A percentile compares a stretch with the other conserved stretches of the same genome.
These are phyloP conservation scores for Taxillus chinensis DNA, from an alignment of 164 flowering plant species.

Conservation along the genomic window DNA sequence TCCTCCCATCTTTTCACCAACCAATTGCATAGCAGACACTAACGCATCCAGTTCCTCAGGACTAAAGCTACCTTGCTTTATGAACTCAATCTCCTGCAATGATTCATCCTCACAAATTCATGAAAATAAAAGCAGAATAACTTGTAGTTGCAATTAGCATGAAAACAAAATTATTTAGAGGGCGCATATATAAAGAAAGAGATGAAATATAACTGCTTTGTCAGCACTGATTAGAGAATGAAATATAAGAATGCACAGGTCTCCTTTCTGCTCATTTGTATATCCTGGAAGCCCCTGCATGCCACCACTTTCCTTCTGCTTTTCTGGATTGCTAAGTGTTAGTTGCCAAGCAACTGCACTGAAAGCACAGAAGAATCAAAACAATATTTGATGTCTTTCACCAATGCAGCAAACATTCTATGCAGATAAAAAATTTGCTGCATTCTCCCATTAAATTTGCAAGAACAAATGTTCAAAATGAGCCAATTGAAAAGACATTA, in stretches of 20 bases:
- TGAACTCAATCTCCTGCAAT: slow-evolving; percentile 87
- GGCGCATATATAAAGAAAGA: slow-evolving; percentile 1
- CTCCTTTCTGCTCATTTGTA: slow-evolving; percentile 24
- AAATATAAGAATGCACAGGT: slow-evolving; percentile 60
- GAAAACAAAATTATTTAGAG: background rate
- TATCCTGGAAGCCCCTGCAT: slow-evolving; percentile 14
- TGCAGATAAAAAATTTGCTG: background rate
- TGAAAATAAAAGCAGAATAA: background rate
- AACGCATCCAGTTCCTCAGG: slow-evolving; percentile 74
- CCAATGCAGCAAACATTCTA: background rate
- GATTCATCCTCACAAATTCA: background rate
- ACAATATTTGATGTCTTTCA: background rate
- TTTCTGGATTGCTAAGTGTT: slow-evolving; percentile 39
- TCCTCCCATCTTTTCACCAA: slow-evolving; percentile 30
- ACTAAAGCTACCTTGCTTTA: slow-evolving; percentile 73
- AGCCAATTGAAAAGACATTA: no score
- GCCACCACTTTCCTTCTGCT: slow-evolving; percentile 22
- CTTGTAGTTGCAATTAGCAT: background rate
- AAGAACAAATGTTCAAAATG: background rate
- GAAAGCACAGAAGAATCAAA: slow-evolving; percentile 16
- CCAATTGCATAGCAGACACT: slow-evolving; percentile 57
- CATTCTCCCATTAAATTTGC: background rate
- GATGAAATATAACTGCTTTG: slow-evolving; percentile 39
- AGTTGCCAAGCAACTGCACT: slow-evolving; percentile 90
- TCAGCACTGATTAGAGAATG: slow-evolving; percentile 69